phyloP scores from a whole-genome alignment of 768 basidiomycete species.

The Lentinula aciculospora region DNA sequence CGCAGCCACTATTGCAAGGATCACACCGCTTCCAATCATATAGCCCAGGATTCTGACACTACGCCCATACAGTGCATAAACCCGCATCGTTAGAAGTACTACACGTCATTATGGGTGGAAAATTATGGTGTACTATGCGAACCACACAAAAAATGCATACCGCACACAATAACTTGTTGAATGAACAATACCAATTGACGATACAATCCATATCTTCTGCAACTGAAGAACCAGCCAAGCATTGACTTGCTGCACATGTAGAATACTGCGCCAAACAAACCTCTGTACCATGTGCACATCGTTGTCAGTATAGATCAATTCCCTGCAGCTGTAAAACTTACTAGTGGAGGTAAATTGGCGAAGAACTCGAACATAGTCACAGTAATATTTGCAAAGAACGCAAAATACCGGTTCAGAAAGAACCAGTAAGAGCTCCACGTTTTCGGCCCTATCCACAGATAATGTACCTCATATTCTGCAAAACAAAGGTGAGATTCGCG shows the following conservation, averaged over 20 bases:
- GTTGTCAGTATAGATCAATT: background rate
- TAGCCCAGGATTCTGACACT: slow-evolving; percentile 29
- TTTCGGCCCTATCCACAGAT: slow-evolving; percentile 14
- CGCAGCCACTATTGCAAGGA: slow-evolving; percentile 24
- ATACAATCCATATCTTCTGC: slow-evolving; percentile 15
- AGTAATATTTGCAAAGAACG: slow-evolving; percentile 11
- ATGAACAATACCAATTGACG: slow-evolving; percentile 25
- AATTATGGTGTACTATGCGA: background rate
- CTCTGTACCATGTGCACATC: background rate
- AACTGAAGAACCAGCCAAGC: slow-evolving; percentile 15
- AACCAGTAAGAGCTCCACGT: slow-evolving; percentile 13
- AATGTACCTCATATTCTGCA: slow-evolving; percentile 14
- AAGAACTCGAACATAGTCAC: slow-evolving; percentile 9
- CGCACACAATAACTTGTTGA: slow-evolving; percentile 23
- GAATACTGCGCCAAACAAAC: background rate
- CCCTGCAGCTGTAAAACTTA: background rate
- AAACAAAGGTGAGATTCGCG: background rate
- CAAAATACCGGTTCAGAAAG: slow-evolving; percentile 19
- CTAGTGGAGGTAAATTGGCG: background rate
- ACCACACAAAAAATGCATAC: slow-evolving; percentile 18
- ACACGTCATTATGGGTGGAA: background rate
- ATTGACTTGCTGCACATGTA: background rate
- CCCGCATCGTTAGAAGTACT: slow-evolving; percentile 43
- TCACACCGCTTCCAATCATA: slow-evolving; percentile 25
- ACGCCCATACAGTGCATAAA: slow-evolving; percentile 43